phyloP scores from a whole-genome alignment of 1,284 basidiomycete species.

The Phellopilus nigrolimitatus region DNA sequence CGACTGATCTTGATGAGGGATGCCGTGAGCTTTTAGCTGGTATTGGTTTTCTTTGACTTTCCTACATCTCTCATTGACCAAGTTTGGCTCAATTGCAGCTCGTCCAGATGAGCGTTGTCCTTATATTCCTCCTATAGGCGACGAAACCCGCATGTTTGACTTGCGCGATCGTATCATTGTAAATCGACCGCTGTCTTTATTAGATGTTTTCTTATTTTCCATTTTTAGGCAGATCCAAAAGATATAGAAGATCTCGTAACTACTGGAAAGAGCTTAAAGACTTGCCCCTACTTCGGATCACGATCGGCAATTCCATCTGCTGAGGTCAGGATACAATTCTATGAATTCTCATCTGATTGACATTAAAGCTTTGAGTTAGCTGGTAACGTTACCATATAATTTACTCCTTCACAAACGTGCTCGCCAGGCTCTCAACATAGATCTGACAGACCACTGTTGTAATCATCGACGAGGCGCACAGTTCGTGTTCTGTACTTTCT shows the following conservation, averaged over 20 bases:
- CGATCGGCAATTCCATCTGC: slow-evolving; percentile 85
- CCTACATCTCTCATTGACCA: slow-evolving; percentile 6
- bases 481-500: slow-evolving; percentile 41
- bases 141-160: slow-evolving; percentile 74
- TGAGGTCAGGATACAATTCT: slow-evolving; percentile 55
- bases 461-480: slow-evolving; percentile 96
- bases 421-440: slow-evolving; percentile 83
- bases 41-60: slow-evolving; percentile 29
- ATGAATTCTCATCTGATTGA: slow-evolving; percentile 1
- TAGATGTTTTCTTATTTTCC: slow-evolving; percentile 4
- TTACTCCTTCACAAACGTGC: slow-evolving; percentile 83
- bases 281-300: slow-evolving; percentile 93
- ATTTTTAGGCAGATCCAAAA: slow-evolving; percentile 70
- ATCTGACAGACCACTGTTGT: slow-evolving; percentile 81
- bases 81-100: slow-evolving; percentile 36
- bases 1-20: slow-evolving; percentile 85
- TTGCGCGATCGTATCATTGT: slow-evolving; percentile 88
- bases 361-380: slow-evolving; percentile 36
- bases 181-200: slow-evolving; percentile 25
- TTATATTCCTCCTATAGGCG: slow-evolving; percentile 70
- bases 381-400: slow-evolving; percentile 93
- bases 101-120: slow-evolving; percentile 61
- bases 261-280: slow-evolving; percentile 60
- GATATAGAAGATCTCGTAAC: slow-evolving; percentile 92
- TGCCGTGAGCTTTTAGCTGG: slow-evolving; percentile 87